A percentile compares a stretch with the other conserved stretches of the same genome.
Conservation (phyloP, 1,284 basidiomycete genomes). For the Wallemia ichthyophaga region DNA sequence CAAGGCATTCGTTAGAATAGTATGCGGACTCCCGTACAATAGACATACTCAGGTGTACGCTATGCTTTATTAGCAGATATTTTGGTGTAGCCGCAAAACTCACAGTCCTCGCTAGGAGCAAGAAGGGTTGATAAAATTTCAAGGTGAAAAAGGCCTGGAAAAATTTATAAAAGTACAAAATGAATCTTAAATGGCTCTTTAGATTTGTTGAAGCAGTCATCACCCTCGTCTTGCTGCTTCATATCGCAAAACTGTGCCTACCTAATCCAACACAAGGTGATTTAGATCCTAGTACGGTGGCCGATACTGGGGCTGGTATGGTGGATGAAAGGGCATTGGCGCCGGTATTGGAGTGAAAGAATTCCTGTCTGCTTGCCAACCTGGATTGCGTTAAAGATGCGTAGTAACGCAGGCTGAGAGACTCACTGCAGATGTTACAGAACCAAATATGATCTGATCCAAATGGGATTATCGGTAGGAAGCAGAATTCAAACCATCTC, state of each 20-base stretch:
- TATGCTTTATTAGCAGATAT: neutral
- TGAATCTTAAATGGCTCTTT: neutral
- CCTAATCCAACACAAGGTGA: no score
- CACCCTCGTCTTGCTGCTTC: no score
- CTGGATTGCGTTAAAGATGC: neutral
- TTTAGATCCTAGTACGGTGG: neutral
- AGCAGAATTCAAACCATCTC: neutral
- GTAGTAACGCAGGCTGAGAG: neutral
- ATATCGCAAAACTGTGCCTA: no score
- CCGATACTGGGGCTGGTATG: neutral
- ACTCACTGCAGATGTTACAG: neutral
- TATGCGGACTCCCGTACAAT: slow-evolving; percentile 1
- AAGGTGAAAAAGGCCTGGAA: neutral
- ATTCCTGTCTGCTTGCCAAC: neutral
- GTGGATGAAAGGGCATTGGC: neutral
- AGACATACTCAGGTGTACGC: neutral
- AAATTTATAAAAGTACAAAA: neutral
- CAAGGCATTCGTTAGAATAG: neutral
- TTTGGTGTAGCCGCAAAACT: neutral
- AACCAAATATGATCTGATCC: neutral
- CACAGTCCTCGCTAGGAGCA: neutral
- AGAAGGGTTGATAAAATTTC: neutral
- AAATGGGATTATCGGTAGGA: neutral
- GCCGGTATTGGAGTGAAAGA: neutral
- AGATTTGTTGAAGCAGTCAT: no score